Evolutionary conservation across 306 rosid genomes (phyloP), one percentile per base, ranked within the genome.

Genomic region (Trifolium fragiferum): DNA sequence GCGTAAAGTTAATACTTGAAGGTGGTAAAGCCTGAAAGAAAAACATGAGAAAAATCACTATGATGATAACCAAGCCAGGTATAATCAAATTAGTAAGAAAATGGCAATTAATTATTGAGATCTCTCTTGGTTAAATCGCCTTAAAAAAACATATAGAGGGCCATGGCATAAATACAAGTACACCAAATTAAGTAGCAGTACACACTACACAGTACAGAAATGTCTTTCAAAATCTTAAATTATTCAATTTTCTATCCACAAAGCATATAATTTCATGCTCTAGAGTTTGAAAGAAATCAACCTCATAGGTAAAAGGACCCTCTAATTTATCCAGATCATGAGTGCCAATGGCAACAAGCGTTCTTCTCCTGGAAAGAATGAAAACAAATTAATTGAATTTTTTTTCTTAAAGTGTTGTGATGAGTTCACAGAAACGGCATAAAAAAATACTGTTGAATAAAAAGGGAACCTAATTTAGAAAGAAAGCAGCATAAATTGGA

Each of bases 261-360:
- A 40, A 18, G 54, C 58, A 49, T 66, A 65, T 40, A 60, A 55
- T 8, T 66, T 66, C 20, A 68, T 35, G 44, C 25, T 25, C 30
- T 20, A 78, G 15, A 69, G 23, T 65, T 55, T 27, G 59, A 51
- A 23, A 74, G 79, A 72, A 87, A 71, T 80, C 41, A 78, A 93
- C 98, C 96, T 94, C 98, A 82, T 94, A 91, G 21, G 97, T 84
- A 82, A 91, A 94, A 50, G 98, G 98, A 65, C 86, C 82, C 77
- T 87, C 83, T 77, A 94, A 78, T 61, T 78, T 90, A 73, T 94
- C 98, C 85, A 94, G 82, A 81, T 94, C 98, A 78, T 94, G 98
- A 70, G 98, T 94, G 61, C 98, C 97, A 71, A 94, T 94, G 53
- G 98, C 98, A 77, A 91, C 98, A 9, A 94, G 90, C 19, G 97